A percentile compares a stretch with the other conserved stretches of the same genome.
These are phyloP conservation scores for Salix exigua DNA, from an alignment of 345 rosid genomes.

Conservation along the genomic window DNA sequence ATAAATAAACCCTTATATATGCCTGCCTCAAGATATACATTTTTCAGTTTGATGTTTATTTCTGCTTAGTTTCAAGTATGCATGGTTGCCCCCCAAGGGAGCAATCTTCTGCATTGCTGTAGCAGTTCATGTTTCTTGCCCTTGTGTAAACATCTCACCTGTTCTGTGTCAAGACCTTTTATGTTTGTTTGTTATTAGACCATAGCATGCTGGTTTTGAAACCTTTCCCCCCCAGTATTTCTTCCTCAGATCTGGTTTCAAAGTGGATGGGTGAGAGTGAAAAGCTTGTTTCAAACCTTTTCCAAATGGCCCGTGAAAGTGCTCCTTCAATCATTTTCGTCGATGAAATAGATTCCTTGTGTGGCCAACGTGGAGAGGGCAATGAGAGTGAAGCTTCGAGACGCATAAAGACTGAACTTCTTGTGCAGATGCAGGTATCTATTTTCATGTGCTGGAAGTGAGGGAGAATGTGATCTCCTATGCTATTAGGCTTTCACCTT, in stretches of 20 bases:
- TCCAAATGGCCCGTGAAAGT: slow-evolving; percentile 95
- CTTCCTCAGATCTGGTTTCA: slow-evolving; percentile 92
- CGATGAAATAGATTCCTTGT: slow-evolving; percentile 91
- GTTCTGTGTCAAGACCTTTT: background rate
- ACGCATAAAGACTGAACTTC: slow-evolving; percentile 95
- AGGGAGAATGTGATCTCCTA: background rate
- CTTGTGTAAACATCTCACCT: background rate
- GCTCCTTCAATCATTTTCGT: slow-evolving; percentile 85
- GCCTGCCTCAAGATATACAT: background rate
- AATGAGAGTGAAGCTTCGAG: slow-evolving; percentile 96
- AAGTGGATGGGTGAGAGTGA: slow-evolving; percentile 99
- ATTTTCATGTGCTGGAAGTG: background rate
- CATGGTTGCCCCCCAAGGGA: background rate
- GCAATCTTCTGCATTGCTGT: background rate
- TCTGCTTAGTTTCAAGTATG: background rate
- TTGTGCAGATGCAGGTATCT: slow-evolving; percentile 95
- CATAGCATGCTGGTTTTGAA: background rate
- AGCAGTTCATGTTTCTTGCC: background rate
- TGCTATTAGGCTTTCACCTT: background rate
- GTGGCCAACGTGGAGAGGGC: slow-evolving; percentile 94
- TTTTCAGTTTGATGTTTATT: background rate
- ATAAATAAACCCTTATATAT: background rate
- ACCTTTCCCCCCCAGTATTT: slow-evolving; percentile 43
- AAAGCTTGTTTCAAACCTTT: slow-evolving; percentile 86
- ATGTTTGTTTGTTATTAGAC: background rate